These are phyloP conservation scores for Isoetes taiwanensis DNA, from an alignment of 75 land plant species.

Conservation along the genomic window DNA sequence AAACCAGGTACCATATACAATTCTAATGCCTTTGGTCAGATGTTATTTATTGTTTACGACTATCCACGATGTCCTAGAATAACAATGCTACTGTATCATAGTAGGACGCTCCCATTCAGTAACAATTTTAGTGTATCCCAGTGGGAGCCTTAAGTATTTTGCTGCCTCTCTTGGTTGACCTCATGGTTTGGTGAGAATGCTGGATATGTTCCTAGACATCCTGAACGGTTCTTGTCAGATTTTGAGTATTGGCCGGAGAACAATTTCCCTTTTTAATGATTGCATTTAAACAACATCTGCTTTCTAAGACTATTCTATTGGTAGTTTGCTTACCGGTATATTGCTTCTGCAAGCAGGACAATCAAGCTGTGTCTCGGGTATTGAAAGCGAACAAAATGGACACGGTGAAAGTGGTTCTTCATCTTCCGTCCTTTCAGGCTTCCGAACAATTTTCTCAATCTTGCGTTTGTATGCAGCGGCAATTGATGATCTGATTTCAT, in stretches of 20 bases:
- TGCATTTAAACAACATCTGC: background rate
- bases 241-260: background rate
- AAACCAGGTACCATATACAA: too few species aligned
- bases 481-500: slow-evolving; percentile 15
- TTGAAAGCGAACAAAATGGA: slow-evolving; percentile 13
- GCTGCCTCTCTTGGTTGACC: background rate
- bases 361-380: slow-evolving; percentile 30
- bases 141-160: background rate
- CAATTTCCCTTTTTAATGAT: background rate
- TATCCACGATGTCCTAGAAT: too few species aligned
- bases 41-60: too few species aligned
- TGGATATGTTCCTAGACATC: background rate
- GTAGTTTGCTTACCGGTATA: slow-evolving; percentile 13
- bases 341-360: slow-evolving; percentile 13
- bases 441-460: slow-evolving; percentile 23
- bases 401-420: slow-evolving; percentile 26
- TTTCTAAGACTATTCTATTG: background rate
- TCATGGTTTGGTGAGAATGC: background rate
- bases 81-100: too few species aligned
- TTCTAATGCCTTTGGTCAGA: too few species aligned
- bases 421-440: slow-evolving; percentile 21
- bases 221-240: background rate
- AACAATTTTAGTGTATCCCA: too few species aligned
- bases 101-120: too few species aligned
- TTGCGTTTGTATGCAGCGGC: slow-evolving; percentile 17